Conservation (phyloP, 1,284 basidiomycete genomes). For the Athelia sp. region DNA sequence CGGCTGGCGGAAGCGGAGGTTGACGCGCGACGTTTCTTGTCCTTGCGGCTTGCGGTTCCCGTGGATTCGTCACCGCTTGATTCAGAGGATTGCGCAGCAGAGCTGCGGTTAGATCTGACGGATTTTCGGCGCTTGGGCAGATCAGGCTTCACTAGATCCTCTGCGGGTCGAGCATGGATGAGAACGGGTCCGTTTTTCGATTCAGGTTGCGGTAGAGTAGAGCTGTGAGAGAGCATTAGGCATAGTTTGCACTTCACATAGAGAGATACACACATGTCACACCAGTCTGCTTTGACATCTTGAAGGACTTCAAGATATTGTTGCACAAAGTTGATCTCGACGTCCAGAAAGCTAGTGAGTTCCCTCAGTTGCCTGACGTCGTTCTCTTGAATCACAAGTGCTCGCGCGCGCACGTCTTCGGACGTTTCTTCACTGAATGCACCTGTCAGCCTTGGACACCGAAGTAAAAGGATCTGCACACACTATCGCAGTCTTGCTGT, state of each 20-base stretch:
- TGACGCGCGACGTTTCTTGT: conserved; percentile 32
- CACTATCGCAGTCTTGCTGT: conserved; percentile 71
- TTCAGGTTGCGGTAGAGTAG: conserved; percentile 10
- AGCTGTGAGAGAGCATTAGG: conserved; percentile 5
- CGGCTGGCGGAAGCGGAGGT: conserved; percentile 35
- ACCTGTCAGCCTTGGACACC: conserved; percentile 4
- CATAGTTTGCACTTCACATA: not conserved
- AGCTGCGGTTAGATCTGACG: conserved; percentile 3
- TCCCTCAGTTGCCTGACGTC: conserved; percentile 68
- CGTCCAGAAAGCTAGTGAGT: conserved; percentile 63
- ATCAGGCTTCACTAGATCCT: conserved; percentile 8
- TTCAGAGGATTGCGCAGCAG: conserved; percentile 5
- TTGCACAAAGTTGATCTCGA: conserved; percentile 69
- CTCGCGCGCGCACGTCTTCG: conserved; percentile 72
- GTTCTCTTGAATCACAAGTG: conserved; percentile 73
- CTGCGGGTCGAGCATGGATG: conserved; percentile 4
- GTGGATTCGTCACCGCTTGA: conserved; percentile 12
- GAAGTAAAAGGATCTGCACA: conserved; percentile 21
- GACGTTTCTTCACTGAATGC: conserved; percentile 68
- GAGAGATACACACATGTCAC: conserved; percentile 49
- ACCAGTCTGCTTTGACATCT: conserved; percentile 65
- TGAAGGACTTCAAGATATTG: conserved; percentile 66
- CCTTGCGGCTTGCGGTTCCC: conserved; percentile 22
- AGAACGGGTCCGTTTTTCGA: conserved; percentile 8
- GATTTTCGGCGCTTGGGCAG: not conserved